Percentiles rank a stretch among this genome's conserved stretches.
phyloP scores from a whole-genome alignment of 2,329 filamentous ascomycete species.

The Beauveria varroae region DNA sequence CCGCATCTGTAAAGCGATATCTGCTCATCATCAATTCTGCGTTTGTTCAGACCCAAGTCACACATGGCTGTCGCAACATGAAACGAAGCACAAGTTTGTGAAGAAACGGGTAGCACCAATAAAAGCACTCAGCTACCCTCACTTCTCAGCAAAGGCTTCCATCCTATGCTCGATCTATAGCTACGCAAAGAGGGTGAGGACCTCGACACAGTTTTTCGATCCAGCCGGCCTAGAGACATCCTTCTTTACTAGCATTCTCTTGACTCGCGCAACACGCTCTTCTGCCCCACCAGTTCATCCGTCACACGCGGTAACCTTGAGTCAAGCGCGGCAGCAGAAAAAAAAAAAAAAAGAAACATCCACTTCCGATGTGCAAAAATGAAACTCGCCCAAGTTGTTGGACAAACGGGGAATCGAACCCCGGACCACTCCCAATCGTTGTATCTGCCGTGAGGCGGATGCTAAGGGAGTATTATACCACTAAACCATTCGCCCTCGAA shows the following conservation, averaged over 20 bases:
- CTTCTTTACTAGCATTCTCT: too few species aligned
- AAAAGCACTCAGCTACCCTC: neutral
- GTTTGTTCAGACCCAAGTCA: neutral
- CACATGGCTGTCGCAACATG: slow-evolving; percentile 1
- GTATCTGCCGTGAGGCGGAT: neutral
- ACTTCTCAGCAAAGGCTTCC: neutral
- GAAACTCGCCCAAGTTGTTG: slow-evolving; percentile 5
- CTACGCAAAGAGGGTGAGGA: too few species aligned
- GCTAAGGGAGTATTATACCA: slow-evolving; percentile 15
- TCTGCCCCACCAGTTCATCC: neutral
- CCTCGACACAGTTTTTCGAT: too few species aligned
- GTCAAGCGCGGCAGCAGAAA: too few species aligned
- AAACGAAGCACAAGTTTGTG: slow-evolving; percentile 2
- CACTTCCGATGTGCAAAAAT: neutral
- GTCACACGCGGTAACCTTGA: neutral
- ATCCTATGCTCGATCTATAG: neutral
- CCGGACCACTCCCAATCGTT: slow-evolving; percentile 13
- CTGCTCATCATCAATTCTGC: neutral
- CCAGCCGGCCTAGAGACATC: too few species aligned
- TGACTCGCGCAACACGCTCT: too few species aligned
- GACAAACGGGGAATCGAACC: slow-evolving; percentile 14
- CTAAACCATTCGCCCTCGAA: slow-evolving; percentile 14
- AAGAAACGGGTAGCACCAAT: neutral
- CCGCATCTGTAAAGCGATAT: neutral
- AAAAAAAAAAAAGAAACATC: slow-evolving; percentile 1